A percentile compares a stretch with the other conserved stretches of the same genome.
Evolutionary conservation across 2,329 filamentous ascomycete species (phyloP).

Genomic region (Curvularia sp.): DNA sequence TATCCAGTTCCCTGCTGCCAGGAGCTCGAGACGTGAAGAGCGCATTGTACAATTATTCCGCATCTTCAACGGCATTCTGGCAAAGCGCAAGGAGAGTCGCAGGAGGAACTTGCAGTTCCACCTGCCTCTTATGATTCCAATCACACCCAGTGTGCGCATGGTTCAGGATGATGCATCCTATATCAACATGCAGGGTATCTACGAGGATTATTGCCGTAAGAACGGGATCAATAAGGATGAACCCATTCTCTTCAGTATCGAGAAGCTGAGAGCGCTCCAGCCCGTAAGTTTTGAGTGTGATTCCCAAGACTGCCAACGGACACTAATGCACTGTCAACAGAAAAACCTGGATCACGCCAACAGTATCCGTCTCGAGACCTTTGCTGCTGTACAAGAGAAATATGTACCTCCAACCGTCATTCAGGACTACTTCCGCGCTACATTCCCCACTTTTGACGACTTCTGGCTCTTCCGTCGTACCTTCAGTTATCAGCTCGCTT

Average conservation of each 20-base stretch:
- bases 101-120: conserved; percentile 96
- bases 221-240: conserved; percentile 92
- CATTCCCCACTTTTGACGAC: conserved; percentile 86
- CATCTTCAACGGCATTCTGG: conserved; percentile 91
- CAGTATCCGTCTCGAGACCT: conserved; percentile 84
- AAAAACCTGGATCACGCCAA: conserved; percentile 73
- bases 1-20: conserved; percentile 91
- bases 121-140: conserved; percentile 90
- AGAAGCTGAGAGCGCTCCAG: conserved; percentile 79
- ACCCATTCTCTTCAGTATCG: conserved; percentile 92
- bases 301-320: not conserved
- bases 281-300: conserved; percentile 36
- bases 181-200: conserved; percentile 91
- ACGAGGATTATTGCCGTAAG: conserved; percentile 92
- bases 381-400: conserved; percentile 91
- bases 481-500: conserved; percentile 93
- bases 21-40: conserved; percentile 93
- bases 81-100: conserved; percentile 92
- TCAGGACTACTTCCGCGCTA: conserved; percentile 86
- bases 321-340: conserved; percentile 51
- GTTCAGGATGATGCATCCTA: conserved; percentile 96
- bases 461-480: conserved; percentile 99
- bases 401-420: conserved; percentile 85
- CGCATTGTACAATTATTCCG: conserved; percentile 95
- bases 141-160: conserved; percentile 92